These are phyloP conservation scores for Podaxis sp. DNA, from an alignment of 768 basidiomycete genomes.

Conservation along the genomic window DNA sequence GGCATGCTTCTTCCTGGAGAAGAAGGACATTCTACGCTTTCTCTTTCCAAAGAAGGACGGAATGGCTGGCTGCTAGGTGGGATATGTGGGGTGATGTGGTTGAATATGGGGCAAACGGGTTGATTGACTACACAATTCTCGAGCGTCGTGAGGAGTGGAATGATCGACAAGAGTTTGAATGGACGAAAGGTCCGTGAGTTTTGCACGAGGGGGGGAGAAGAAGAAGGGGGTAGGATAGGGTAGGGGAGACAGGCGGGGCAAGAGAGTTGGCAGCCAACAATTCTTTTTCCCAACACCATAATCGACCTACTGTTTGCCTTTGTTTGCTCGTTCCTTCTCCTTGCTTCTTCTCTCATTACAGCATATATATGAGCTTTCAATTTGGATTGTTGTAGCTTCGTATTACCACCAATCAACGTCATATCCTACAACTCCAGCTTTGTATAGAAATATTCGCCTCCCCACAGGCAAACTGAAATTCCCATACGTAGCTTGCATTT, in stretches of 20 bases:
- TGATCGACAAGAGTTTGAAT: neutral
- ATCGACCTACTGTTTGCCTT: constrained; percentile 9
- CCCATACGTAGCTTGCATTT: neutral
- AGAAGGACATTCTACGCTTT: constrained; percentile 89
- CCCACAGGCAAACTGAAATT: neutral
- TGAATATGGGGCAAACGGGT: neutral
- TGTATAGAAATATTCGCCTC: neutral
- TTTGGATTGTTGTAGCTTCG: neutral
- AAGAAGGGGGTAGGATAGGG: neutral
- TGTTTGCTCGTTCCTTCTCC: neutral
- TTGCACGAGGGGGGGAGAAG: neutral
- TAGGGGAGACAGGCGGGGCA: constrained; percentile 10
- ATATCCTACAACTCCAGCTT: neutral
- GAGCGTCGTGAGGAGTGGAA: constrained; percentile 4
- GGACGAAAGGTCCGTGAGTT: constrained; percentile 14
- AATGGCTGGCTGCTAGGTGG: constrained; percentile 47
- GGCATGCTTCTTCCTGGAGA: constrained; percentile 80
- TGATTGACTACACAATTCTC: constrained; percentile 3
- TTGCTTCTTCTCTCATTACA: constrained; percentile 2
- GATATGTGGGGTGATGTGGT: constrained; percentile 19
- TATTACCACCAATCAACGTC: neutral
- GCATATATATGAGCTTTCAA: neutral
- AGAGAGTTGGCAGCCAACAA: constrained; percentile 4
- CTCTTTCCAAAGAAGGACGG: constrained; percentile 59
- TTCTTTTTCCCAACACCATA: constrained; percentile 17